Evolutionary conservation across 352 stramenopile species (phyloP).

Genomic region (Globisporangium solare): DNA sequence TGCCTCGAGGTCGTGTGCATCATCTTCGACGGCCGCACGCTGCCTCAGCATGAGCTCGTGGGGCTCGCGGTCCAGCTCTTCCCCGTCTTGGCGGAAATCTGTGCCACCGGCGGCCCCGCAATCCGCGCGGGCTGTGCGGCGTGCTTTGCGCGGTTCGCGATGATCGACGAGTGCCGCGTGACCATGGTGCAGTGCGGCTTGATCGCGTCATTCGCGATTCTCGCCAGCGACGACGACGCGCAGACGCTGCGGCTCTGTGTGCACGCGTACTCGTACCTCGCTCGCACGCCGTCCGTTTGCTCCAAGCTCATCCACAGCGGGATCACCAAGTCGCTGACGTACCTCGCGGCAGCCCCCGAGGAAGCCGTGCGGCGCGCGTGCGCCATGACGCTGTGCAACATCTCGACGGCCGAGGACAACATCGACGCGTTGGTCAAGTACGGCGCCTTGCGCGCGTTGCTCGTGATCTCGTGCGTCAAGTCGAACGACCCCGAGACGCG

Average conservation of each 20-base stretch:
- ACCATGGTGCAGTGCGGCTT: slow-evolving; percentile 47
- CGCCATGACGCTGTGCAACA: slow-evolving; percentile 91
- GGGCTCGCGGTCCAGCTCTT: slow-evolving; percentile 37
- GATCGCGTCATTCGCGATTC: slow-evolving; percentile 39
- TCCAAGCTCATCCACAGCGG: slow-evolving; percentile 43
- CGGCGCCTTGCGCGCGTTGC: slow-evolving; percentile 84
- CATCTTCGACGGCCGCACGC: slow-evolving; percentile 49
- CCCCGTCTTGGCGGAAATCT: slow-evolving; percentile 40
- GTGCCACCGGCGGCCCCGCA: slow-evolving; percentile 11
- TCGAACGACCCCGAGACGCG: slow-evolving; percentile 75
- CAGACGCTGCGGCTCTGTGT: slow-evolving; percentile 59
- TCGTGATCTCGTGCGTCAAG: slow-evolving; percentile 81
- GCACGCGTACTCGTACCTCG: slow-evolving; percentile 60
- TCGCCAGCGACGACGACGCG: slow-evolving; percentile 46
- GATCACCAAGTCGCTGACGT: slow-evolving; percentile 68
- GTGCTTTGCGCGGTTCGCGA: slow-evolving; percentile 66
- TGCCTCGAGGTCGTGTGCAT: slow-evolving; percentile 65
- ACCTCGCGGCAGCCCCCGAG: slow-evolving; percentile 61
- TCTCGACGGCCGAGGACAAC: slow-evolving; percentile 87
- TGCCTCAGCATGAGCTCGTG: slow-evolving; percentile 34
- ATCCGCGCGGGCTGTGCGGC: slow-evolving; percentile 48
- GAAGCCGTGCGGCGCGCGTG: slow-evolving; percentile 64
- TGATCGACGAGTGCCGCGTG: slow-evolving; percentile 45
- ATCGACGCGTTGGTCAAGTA: slow-evolving; percentile 86
- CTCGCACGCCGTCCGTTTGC: slow-evolving; percentile 40